Evolutionary conservation across 2,329 filamentous ascomycete genomes (phyloP).

Genomic region (Fusarium haematococcum): DNA sequence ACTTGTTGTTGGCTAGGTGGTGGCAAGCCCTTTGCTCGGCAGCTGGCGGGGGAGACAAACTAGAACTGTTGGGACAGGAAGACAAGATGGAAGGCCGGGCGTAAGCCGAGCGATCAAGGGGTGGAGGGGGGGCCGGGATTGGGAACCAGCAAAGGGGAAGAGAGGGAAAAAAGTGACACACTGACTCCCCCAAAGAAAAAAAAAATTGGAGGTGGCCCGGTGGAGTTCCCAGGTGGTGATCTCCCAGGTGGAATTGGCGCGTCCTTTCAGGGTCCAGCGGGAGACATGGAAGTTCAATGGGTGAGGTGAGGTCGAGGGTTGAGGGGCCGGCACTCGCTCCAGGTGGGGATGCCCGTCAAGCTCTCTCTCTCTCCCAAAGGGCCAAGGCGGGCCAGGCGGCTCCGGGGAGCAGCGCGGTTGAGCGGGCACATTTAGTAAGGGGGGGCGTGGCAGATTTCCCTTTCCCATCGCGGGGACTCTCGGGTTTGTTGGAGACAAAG

Average conservation of each 20-base stretch:
- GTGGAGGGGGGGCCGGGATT: constrained; percentile 3
- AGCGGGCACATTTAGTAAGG: constrained; percentile 23
- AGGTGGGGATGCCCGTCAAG: constrained; percentile 24
- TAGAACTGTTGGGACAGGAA: constrained; percentile 45
- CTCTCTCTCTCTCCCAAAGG: constrained; percentile 8
- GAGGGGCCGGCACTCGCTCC: constrained; percentile 31
- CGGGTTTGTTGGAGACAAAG: constrained; percentile 22
- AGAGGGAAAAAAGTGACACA: background rate
- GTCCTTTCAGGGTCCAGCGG: constrained; percentile 31
- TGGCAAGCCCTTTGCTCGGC: constrained; percentile 40
- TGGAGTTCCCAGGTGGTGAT: constrained; percentile 10
- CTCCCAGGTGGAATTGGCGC: constrained; percentile 3
- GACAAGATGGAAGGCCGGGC: constrained; percentile 31
- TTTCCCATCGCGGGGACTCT: background rate
- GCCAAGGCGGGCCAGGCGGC: constrained; percentile 22
- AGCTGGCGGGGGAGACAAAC: constrained; percentile 41
- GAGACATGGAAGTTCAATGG: background rate
- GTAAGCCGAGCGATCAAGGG: constrained; percentile 31
- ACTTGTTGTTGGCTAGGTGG: constrained; percentile 17
- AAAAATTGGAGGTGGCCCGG: constrained; percentile 2
- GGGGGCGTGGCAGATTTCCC: background rate
- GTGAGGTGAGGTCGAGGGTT: constrained; percentile 25
- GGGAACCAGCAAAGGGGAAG: background rate
- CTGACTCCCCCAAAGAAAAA: constrained; percentile 41
- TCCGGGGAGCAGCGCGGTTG: constrained; percentile 12